phyloP scores from a whole-genome alignment of 2,329 filamentous ascomycete genomes.

The Fusarium virguliforme region DNA sequence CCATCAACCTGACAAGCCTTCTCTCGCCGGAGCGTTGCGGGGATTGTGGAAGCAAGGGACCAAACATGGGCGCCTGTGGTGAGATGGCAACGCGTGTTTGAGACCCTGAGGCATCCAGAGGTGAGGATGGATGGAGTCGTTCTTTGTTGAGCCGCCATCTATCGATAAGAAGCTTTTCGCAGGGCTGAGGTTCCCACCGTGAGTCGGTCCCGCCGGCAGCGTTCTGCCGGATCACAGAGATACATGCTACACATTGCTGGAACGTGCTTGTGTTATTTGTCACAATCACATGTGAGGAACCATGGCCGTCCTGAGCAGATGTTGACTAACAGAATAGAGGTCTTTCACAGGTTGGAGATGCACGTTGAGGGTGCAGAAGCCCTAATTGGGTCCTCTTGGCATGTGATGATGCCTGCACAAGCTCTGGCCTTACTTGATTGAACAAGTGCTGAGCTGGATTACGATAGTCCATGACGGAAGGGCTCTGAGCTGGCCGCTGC shows the following conservation, averaged over 20 bases:
- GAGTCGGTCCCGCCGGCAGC: constrained; percentile 6
- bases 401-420: constrained; percentile 35
- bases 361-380: constrained; percentile 16
- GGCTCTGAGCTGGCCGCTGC: not conserved
- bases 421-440: not conserved
- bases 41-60: constrained; percentile 16
- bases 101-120: not conserved
- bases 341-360: constrained; percentile 10
- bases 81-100: constrained; percentile 16
- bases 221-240: not conserved
- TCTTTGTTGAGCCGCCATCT: constrained; percentile 4
- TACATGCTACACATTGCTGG: not conserved
- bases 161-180: constrained; percentile 1
- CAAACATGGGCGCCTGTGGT: constrained; percentile 9
- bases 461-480: constrained; percentile 1
- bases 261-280: constrained; percentile 21
- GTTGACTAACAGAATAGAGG: constrained; percentile 16
- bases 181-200: not conserved
- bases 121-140: not conserved
- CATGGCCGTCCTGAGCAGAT: constrained; percentile 7
- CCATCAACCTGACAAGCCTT: constrained; percentile 20
- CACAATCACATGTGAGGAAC: constrained; percentile 29
- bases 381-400: constrained; percentile 19
- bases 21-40: constrained; percentile 22
- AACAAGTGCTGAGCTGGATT: constrained; percentile 2